Evolutionary conservation across 768 basidiomycete genomes (phyloP).

Genomic region (Leucosporidium scottii): DNA sequence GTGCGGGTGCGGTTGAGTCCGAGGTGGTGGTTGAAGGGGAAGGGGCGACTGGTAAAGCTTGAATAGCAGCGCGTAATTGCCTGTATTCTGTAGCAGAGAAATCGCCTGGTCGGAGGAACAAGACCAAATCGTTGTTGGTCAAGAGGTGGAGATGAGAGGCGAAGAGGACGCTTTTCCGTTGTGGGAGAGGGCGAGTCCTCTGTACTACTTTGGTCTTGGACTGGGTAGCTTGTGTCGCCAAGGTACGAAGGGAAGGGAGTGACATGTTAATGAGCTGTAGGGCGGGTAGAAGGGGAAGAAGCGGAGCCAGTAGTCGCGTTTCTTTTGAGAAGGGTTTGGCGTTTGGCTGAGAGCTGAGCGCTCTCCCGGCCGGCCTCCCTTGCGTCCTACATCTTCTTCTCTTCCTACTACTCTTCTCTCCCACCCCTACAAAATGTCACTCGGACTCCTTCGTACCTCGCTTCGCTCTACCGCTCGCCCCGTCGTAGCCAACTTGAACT

Average conservation of each 20-base stretch:
- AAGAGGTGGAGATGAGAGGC: slow-evolving; percentile 71
- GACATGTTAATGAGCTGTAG: not conserved
- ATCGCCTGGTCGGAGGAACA: slow-evolving; percentile 72
- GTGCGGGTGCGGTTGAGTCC: slow-evolving; percentile 33
- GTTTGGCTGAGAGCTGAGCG: too few relatives aligned
- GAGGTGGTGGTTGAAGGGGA: slow-evolving; percentile 38
- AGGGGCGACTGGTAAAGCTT: slow-evolving; percentile 54
- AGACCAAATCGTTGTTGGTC: slow-evolving; percentile 44
- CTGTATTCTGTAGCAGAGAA: slow-evolving; percentile 63
- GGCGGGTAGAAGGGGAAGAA: not conserved
- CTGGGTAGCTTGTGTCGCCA: not conserved
- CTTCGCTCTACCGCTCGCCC: not conserved
- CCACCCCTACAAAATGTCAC: not conserved
- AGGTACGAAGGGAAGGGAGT: not conserved
- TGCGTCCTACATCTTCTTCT: not conserved
- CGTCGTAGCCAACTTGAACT: too few relatives aligned
- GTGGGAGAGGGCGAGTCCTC: slow-evolving; percentile 58
- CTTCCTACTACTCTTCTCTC: too few relatives aligned
- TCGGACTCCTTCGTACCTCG: not conserved
- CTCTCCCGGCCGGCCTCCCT: not conserved
- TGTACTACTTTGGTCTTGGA: too few relatives aligned
- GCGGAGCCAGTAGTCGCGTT: not conserved
- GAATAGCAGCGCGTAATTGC: slow-evolving; percentile 51
- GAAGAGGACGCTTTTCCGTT: slow-evolving; percentile 74
- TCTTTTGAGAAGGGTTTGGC: too few relatives aligned